Evolutionary conservation across 768 basidiomycete genomes (phyloP).

Genomic region (Hypholoma sublateritium): DNA sequence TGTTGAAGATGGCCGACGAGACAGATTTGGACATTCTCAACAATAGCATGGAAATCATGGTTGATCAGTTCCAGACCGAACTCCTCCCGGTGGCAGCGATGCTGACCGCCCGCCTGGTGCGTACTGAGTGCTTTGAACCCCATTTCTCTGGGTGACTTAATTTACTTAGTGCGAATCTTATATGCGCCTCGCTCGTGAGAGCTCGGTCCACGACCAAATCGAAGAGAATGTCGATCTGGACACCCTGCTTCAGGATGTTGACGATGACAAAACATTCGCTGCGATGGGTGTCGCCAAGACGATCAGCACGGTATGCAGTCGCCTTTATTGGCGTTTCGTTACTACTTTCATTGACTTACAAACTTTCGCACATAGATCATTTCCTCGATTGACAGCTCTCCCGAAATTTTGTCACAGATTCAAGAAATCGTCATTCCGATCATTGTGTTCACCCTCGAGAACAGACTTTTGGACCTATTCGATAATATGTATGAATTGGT

Average conservation of each 20-base stretch:
- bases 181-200: constrained; percentile 73
- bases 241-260: constrained; percentile 48
- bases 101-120: constrained; percentile 72
- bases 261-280: constrained; percentile 85
- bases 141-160: background rate
- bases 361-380: constrained; percentile 52
- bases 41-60: constrained; percentile 82
- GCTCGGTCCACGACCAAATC: constrained; percentile 53
- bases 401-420: constrained; percentile 74
- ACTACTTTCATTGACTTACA: background rate
- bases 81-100: constrained; percentile 83
- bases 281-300: constrained; percentile 89
- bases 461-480: constrained; percentile 76
- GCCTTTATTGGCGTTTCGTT: background rate
- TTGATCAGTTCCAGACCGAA: constrained; percentile 82
- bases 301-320: constrained; percentile 63
- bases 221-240: constrained; percentile 57
- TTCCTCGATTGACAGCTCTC: constrained; percentile 67
- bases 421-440: constrained; percentile 82
- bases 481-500: constrained; percentile 87
- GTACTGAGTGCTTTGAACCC: constrained; percentile 24
- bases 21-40: constrained; percentile 87
- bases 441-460: constrained; percentile 73
- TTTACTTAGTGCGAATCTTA: constrained; percentile 73
- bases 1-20: constrained; percentile 89